Conservation (phyloP, 106 monocot species). For the Iris macrosiphon region DNA sequence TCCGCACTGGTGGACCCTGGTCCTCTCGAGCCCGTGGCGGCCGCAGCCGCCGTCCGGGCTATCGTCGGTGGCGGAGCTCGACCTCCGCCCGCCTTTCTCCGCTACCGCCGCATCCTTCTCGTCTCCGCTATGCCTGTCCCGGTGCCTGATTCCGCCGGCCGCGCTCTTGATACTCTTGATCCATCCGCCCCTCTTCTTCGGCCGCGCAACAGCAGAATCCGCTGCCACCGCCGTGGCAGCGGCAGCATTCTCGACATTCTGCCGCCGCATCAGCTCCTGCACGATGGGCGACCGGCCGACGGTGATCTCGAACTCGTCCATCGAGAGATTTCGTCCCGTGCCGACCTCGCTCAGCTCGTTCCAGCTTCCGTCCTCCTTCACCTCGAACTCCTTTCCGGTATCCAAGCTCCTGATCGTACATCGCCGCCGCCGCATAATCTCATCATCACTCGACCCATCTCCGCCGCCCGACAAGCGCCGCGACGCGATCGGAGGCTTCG, state of each 20-base stretch:
- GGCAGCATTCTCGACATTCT: too few species aligned
- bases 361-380: constrained; percentile 66
- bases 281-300: constrained; percentile 74
- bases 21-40: constrained; percentile 28
- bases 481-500: neutral
- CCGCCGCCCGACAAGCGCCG: neutral
- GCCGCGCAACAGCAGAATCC: neutral
- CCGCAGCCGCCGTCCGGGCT: constrained; percentile 34
- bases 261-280: constrained; percentile 53
- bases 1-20: constrained; percentile 60
- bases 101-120: constrained; percentile 37
- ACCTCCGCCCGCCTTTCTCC: constrained; percentile 47
- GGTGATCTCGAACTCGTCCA: constrained; percentile 65
- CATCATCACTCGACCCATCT: constrained; percentile 4
- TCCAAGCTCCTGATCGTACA: constrained; percentile 55
- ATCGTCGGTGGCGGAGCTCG: constrained; percentile 58
- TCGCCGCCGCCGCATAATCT: neutral
- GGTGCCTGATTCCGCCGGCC: constrained; percentile 20
- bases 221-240: neutral
- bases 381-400: constrained; percentile 60
- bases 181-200: constrained; percentile 26
- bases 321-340: constrained; percentile 62
- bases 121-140: constrained; percentile 27
- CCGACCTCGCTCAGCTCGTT: constrained; percentile 50
- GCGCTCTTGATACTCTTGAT: constrained; percentile 39